Evolutionary conservation across 352 stramenopile genomes (phyloP), one percentile per base, ranked within the genome.

Genomic region (Pythium apleroticum): DNA sequence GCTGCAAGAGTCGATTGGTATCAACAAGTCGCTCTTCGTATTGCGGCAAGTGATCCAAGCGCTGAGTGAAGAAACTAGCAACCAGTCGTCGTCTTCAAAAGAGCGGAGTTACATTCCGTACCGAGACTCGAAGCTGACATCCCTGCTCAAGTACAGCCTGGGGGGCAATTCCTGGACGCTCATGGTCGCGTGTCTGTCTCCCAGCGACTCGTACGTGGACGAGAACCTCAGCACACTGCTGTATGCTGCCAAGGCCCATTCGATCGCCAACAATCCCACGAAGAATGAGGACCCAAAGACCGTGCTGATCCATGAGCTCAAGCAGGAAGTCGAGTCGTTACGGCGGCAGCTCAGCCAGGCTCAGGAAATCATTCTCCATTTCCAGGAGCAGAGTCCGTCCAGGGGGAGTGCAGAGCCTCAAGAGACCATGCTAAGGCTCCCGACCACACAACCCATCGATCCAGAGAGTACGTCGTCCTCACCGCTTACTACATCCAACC

Each of bases 21-120:
- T 88, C 65, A 88, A 88, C 74, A 83, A 85, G 57, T 84, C 74
- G n/a, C 70, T 88, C 8, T 88, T 85, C 27, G 76, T 85, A 19
- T 45, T 88, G 24, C 76, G 78, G 0, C 74, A 88, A 63, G 78
- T 88, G 12, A 85, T 88, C 43, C 76, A 85, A 25, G 73, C 75
- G 19, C 64, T 88, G 2, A 84, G 76, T 28, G 76, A 84, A 31
- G 72, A 83, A 19, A 69, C 52, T 14, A 65, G 43, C 22, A 63
- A 39, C 43, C 24, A 45, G 10, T 41, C 24, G 4, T 15, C 46
- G 17, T 12, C 57, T 17, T 24, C 31, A 17, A 68, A 49, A 52
- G 65, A 72, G n/a, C 37, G 60, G 3, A 63, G 63, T 27, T 75
- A 89, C 57, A 82, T 87, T 39, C 80, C 80, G 20, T 89, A 86